phyloP scores from a whole-genome alignment of 139 green algal genomes.

The Picochlorum sp. region DNA sequence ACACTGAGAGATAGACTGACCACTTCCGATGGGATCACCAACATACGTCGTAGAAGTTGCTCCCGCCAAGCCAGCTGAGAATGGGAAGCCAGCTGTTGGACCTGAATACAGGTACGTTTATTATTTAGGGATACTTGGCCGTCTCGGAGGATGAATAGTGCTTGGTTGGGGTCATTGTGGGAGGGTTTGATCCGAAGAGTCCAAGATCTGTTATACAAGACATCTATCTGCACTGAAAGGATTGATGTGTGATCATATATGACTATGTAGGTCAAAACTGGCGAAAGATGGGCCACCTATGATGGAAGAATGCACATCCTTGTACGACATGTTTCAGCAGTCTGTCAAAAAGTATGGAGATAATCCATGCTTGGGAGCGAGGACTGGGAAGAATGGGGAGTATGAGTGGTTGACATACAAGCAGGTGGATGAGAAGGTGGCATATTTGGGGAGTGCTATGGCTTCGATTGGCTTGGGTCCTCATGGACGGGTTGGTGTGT shows the following conservation, averaged over 20 bases:
- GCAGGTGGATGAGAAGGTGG: constrained; percentile 22
- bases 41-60: constrained; percentile 19
- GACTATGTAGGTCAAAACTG: constrained; percentile 12
- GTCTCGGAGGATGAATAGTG: neutral
- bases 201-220: too few relatives aligned
- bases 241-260: neutral
- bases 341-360: constrained; percentile 42
- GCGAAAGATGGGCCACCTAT: constrained; percentile 54
- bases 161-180: too few relatives aligned
- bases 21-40: neutral
- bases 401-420: constrained; percentile 48
- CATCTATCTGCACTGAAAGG: neutral
- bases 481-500: constrained; percentile 48
- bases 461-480: constrained; percentile 26
- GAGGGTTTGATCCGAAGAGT: too few relatives aligned
- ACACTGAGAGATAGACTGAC: too few relatives aligned
- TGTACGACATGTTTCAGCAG: constrained; percentile 66
- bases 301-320: constrained; percentile 35
- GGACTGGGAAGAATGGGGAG: constrained; percentile 13
- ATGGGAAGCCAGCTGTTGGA: constrained; percentile 5
- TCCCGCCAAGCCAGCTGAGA: constrained; percentile 1
- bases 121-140: neutral
- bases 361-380: constrained; percentile 44
- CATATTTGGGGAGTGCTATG: constrained; percentile 33
- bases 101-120: constrained; percentile 25